Base-by-base conservation (phyloP, 2,329 filamentous ascomycete genomes). In the Verticillium zaregamsianum region DNA sequence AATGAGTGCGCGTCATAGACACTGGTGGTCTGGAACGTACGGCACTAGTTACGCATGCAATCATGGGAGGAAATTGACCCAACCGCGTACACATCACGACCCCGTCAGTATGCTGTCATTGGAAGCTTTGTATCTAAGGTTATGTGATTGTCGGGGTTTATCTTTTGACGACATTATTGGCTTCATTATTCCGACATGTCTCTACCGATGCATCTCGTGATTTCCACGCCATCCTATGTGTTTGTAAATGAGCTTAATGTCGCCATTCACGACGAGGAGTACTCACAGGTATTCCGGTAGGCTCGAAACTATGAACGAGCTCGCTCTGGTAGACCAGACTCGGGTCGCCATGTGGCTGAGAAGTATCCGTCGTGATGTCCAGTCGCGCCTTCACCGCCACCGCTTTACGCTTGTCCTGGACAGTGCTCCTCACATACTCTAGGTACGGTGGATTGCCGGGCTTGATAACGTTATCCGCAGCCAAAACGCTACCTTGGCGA, bases 401-500 rank as follows among this genome's bases (percentile, higher is more conserved):
- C 4, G 69, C 77, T 62, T 77, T 73, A 58, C 78, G 77, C 78
- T 92, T 92, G 73, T 90, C 77, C 45, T 82, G 78, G 2, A 89
- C 84, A 33, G 79, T 85, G 65, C 83, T 86, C 61, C 89, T 79
- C 55, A 93, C 89, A 66, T 92, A 93, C 67, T 87, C 83, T 56
- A 90, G 74, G 68, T 91, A 91, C 1, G 83, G 84, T 5, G 89
- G 89, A 66, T 90, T 91, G 1, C 89, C 89, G 1, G 89, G 89
- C 69, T 85, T 86, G 68, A 91, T 85, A 59, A 91, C 79, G 69
- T 92, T 92, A 69, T 92, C 89, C 1, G 89, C 89, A 0, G 83
- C 87, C 23, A 90, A 74, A 0, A 90, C 81, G 1, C 83, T 83
- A 0, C 90, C 90, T 0, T 82, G 79, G 0, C 77, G 79, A 3